A percentile compares a stretch with the other conserved stretches of the same genome.
Evolutionary conservation across 2,329 filamentous ascomycete species (phyloP).

Genomic region (Pseudopithomyces maydicus): DNA sequence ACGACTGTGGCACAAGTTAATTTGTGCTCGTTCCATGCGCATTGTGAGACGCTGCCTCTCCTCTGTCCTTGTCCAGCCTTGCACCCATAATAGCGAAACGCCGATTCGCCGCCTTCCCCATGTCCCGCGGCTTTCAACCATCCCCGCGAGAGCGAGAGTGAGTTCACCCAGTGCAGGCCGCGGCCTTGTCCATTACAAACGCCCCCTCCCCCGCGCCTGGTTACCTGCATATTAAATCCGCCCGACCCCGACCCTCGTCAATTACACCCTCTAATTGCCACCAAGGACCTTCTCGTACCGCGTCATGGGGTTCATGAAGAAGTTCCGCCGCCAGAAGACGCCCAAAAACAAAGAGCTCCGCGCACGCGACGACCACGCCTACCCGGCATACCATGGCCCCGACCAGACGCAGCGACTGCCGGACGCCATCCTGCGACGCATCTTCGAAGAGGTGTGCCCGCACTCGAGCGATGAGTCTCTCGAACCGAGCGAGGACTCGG

Average conservation of each 20-base stretch:
- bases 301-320: slow-evolving; percentile 57
- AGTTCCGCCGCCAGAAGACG: slow-evolving; percentile 51
- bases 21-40: not conserved
- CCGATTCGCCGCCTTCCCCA: slow-evolving; percentile 20
- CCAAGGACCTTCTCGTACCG: slow-evolving; percentile 31
- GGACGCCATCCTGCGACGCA: slow-evolving; percentile 70
- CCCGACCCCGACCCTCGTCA: slow-evolving; percentile 15
- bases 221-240: slow-evolving; percentile 19
- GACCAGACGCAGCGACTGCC: slow-evolving; percentile 62
- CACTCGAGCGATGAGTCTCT: slow-evolving; percentile 74
- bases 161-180: slow-evolving; percentile 15
- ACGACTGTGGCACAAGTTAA: slow-evolving; percentile 4
- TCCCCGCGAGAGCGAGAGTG: slow-evolving; percentile 36
- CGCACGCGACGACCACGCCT: slow-evolving; percentile 36
- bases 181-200: slow-evolving; percentile 13
- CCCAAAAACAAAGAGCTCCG: slow-evolving; percentile 42
- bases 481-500: slow-evolving; percentile 79
- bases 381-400: slow-evolving; percentile 43
- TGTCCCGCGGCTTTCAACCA: slow-evolving; percentile 33
- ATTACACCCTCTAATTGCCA: slow-evolving; percentile 21
- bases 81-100: not conserved
- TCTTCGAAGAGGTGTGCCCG: slow-evolving; percentile 83
- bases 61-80: not conserved
- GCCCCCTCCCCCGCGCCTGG: slow-evolving; percentile 13
- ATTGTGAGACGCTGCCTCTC: not conserved